Percentiles rank a stretch among this genome's conserved stretches.
These are phyloP conservation scores for Neofusicoccum kwambonambiense DNA, from an alignment of 2,329 filamentous ascomycete genomes.

Conservation along the genomic window DNA sequence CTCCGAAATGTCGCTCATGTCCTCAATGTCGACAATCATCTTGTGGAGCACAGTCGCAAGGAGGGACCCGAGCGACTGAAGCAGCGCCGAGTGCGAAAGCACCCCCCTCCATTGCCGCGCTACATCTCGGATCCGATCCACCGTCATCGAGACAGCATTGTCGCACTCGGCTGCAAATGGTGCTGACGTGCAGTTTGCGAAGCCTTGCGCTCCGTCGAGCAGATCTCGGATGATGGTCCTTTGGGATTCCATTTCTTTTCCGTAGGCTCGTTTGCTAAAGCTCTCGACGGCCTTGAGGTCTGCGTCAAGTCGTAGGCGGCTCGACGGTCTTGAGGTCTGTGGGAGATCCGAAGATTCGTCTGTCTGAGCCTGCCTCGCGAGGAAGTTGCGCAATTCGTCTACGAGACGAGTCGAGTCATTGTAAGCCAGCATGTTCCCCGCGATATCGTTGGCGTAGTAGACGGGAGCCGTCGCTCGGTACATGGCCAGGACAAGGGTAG, in stretches of 20 bases:
- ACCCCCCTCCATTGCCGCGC: constrained; percentile 58
- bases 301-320: constrained; percentile 48
- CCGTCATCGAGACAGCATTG: constrained; percentile 57
- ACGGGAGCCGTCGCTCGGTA: constrained; percentile 75
- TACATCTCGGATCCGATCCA: constrained; percentile 58
- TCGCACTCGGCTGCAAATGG: constrained; percentile 62
- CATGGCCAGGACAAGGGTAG: constrained; percentile 71
- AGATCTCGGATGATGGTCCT: constrained; percentile 62
- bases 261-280: constrained; percentile 61
- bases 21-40: constrained; percentile 61
- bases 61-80: constrained; percentile 62
- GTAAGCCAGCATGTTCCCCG: constrained; percentile 64
- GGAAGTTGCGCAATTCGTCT: constrained; percentile 51
- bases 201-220: constrained; percentile 63
- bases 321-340: constrained; percentile 32
- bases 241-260: constrained; percentile 64
- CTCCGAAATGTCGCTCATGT: constrained; percentile 63
- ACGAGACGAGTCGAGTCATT: constrained; percentile 62
- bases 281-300: constrained; percentile 58
- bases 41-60: constrained; percentile 58
- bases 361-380: constrained; percentile 42
- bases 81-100: constrained; percentile 58
- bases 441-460: constrained; percentile 63
- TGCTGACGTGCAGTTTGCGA: constrained; percentile 57
- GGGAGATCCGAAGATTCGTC: constrained; percentile 33